Conservation (phyloP, 163 green algal species). For the Scenedesmus sp. region DNA sequence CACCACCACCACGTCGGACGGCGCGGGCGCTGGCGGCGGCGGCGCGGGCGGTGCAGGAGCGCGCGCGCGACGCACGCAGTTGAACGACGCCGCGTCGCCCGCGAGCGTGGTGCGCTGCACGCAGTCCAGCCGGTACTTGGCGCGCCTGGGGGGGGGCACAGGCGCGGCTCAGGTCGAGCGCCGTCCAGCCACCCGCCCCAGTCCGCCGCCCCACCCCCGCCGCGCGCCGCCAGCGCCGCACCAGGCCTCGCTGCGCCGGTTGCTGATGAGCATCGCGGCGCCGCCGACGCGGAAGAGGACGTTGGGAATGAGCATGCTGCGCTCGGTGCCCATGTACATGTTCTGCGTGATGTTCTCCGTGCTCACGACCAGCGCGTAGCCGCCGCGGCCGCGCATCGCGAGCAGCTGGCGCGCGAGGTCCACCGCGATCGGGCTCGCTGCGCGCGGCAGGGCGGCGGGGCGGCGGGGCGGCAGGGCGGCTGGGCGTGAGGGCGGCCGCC, state of each 20-base stretch:
- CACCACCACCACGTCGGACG: too few relatives aligned
- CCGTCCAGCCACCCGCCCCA: too few relatives aligned
- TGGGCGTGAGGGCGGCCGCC: too few relatives aligned
- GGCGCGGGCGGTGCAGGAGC: too few relatives aligned
- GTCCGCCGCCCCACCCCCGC: too few relatives aligned
- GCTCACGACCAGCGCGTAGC: slow-evolving; percentile 87
- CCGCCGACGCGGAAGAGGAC: slow-evolving; percentile 96
- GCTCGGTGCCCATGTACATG: slow-evolving; percentile 68
- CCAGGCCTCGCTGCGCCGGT: slow-evolving; percentile 60
- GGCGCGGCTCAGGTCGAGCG: too few relatives aligned
- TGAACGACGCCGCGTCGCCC: slow-evolving; percentile 85
- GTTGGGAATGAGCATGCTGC: slow-evolving; percentile 92
- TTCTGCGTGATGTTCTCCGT: slow-evolving; percentile 98
- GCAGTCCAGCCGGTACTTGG: slow-evolving; percentile 92
- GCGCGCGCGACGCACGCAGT: too few relatives aligned
- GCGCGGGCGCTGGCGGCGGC: too few relatives aligned
- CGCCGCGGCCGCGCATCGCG: slow-evolving; percentile 82
- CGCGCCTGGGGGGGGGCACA: too few relatives aligned
- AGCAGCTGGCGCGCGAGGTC: slow-evolving; percentile 82
- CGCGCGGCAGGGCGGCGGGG: background rate
- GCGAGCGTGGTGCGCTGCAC: slow-evolving; percentile 94
- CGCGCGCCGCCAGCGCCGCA: too few relatives aligned
- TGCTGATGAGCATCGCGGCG: slow-evolving; percentile 93
- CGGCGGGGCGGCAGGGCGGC: too few relatives aligned
- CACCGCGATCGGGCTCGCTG: slow-evolving; percentile 64